Evolutionary conservation across 1,284 basidiomycete genomes (phyloP).

Genomic region (Vanrija sp.): DNA sequence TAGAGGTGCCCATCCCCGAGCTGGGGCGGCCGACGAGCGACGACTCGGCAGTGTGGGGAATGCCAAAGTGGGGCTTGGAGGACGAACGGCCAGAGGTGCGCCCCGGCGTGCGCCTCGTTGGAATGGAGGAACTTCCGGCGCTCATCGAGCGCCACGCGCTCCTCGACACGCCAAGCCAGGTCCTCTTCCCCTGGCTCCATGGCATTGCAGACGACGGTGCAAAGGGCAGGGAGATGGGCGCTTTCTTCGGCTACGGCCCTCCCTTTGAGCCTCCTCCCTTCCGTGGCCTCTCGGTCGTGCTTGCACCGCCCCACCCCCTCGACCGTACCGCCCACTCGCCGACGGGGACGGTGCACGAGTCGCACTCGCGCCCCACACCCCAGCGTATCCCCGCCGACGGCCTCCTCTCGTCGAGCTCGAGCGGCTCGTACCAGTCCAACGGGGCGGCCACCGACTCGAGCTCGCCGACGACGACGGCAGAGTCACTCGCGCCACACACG

Average conservation of each 20-base stretch:
- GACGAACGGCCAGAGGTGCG: constrained; percentile 39
- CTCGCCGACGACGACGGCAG: constrained; percentile 13
- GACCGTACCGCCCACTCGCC: constrained; percentile 12
- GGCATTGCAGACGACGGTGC: constrained; percentile 47
- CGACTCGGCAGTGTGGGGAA: constrained; percentile 37
- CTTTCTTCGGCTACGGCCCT: constrained; percentile 45
- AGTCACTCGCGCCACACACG: constrained; percentile 9
- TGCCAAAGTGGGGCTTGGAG: constrained; percentile 46
- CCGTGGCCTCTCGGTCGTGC: constrained; percentile 42
- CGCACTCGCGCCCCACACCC: not conserved
- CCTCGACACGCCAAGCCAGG: constrained; percentile 44
- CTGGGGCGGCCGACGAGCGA: constrained; percentile 16
- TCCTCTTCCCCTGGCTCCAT: constrained; percentile 49
- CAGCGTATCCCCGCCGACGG: constrained; percentile 21
- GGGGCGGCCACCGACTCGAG: constrained; percentile 22
- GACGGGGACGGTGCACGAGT: not conserved
- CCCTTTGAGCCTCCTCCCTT: constrained; percentile 47
- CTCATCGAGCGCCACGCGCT: constrained; percentile 41
- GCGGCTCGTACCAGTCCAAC: constrained; percentile 34
- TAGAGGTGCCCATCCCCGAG: constrained; percentile 14
- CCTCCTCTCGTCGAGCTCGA: constrained; percentile 23
- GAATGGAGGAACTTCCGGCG: constrained; percentile 39
- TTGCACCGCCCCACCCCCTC: constrained; percentile 36
- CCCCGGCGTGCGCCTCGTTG: constrained; percentile 41
- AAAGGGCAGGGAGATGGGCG: constrained; percentile 43